These are phyloP conservation scores for Aspergillus haitiensis DNA, from an alignment of 495 filamentous ascomycete species.

Conservation along the genomic window DNA sequence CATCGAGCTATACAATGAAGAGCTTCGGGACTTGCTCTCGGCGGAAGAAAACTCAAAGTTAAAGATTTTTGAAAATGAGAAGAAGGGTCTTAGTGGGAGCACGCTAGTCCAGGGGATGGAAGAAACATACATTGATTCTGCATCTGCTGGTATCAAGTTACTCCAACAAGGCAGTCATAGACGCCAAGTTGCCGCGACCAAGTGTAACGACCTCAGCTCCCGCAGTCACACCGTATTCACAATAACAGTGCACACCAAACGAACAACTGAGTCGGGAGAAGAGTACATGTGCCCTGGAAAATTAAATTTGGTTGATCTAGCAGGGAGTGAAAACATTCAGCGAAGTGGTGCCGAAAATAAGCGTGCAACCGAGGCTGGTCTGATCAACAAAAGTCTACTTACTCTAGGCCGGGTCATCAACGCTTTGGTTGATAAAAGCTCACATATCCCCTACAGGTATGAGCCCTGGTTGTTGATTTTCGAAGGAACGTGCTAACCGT, in stretches of 20 bases:
- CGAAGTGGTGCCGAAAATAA: constrained; percentile 97
- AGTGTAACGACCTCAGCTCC: constrained; percentile 96
- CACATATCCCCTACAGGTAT: constrained; percentile 82
- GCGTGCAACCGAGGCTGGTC: constrained; percentile 87
- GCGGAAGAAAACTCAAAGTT: constrained; percentile 78
- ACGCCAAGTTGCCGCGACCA: constrained; percentile 94
- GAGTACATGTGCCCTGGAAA: constrained; percentile 94
- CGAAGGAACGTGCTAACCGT: constrained; percentile 2
- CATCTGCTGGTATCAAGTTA: constrained; percentile 79
- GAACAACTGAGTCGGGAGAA: constrained; percentile 75
- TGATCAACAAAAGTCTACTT: constrained; percentile 97
- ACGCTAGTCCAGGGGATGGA: constrained; percentile 97
- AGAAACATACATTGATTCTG: constrained; percentile 84
- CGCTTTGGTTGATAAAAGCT: constrained; percentile 84
- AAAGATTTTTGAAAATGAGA: constrained; percentile 93
- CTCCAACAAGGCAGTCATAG: constrained; percentile 89
- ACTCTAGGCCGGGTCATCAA: constrained; percentile 97
- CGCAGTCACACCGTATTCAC: constrained; percentile 97
- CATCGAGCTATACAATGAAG: constrained; percentile 97
- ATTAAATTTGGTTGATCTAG: constrained; percentile 92
- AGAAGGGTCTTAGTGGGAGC: constrained; percentile 67
- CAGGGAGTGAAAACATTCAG: constrained; percentile 96
- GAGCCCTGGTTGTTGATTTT: neutral
- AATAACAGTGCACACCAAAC: constrained; percentile 83
- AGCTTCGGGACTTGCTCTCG: constrained; percentile 84